Base-by-base conservation (phyloP, 2,329 filamentous ascomycete species). In the Coleophoma eucalyptorum region DNA sequence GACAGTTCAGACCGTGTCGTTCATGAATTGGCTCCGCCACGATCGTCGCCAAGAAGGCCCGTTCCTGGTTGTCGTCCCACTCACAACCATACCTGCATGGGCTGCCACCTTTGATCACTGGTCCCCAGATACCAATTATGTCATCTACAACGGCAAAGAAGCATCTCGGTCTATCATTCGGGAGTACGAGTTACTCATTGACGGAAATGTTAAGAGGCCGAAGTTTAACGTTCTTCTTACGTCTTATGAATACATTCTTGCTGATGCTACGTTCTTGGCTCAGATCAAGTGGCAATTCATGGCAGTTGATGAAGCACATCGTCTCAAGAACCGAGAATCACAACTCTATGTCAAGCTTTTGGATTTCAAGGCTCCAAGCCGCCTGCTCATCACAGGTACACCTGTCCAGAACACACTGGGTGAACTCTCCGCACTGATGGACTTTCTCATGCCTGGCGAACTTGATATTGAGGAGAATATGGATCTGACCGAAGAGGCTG, bases 141-240 rank as follows among this genome's bases (percentile, higher is more conserved):
- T 99, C 51, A 90, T 97, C 48, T 99, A 99, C 69, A 90, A 93
- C 48, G 94, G 95, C 46, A 93, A 91, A 49, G 88, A 94, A 66
- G 81, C 87, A 33, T 87, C 94, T 32, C 89, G 95, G 42, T 86
- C 79, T 57, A 93, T 91, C 59, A 96, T 99, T 55, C 85, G 87
- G 35, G 90, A 97, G 43, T 86, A 96, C 62, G 94, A 99, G 68
- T 77, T 99, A 41, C 80, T 97, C 51, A 79, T 90, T 5, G 89
- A 95, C 65, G 88, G 87, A 33, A 96, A 96, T 62, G 79, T 87
- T 2, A 90, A 87, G 68, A 92, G 91, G 67, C 87, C 89, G 55
- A 97, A 96, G 67, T 99, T 99, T 77, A 94, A 99, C 62, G 91
- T 96, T n/a, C 78, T 99, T 33, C 83, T 99, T 53, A 99, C 94